Percentiles rank a stretch among this genome's conserved stretches.
Conservation (phyloP, 257 asterid species). For the Solanum peruvianum region DNA sequence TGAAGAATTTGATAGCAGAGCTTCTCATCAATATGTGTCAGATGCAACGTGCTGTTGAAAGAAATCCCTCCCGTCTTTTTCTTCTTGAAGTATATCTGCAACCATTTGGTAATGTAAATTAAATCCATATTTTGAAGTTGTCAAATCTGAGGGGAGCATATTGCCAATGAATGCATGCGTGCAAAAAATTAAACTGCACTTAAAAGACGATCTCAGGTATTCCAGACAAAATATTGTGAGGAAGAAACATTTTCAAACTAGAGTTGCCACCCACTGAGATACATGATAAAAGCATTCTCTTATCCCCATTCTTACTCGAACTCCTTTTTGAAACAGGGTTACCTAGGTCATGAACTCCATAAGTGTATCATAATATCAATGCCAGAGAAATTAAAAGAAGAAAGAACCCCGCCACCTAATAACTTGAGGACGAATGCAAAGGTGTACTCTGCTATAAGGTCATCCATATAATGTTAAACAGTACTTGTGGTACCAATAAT, state of each 20-base stretch:
- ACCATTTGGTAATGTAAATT: background rate
- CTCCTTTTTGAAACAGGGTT: background rate
- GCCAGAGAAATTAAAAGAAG: background rate
- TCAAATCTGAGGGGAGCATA: background rate
- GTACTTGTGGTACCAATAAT: background rate
- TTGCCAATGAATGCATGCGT: background rate
- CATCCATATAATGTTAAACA: background rate
- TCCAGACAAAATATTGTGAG: background rate
- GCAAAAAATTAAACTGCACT: background rate
- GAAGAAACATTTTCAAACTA: background rate
- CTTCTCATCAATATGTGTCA: constrained; percentile 95
- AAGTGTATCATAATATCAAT: background rate
- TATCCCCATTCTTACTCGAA: background rate
- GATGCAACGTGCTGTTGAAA: constrained; percentile 70
- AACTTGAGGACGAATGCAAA: background rate
- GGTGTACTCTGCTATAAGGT: background rate
- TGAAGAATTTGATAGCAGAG: constrained; percentile 94
- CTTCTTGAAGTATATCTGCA: constrained; percentile 91
- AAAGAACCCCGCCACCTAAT: background rate
- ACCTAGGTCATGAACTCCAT: background rate
- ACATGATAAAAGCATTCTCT: background rate
- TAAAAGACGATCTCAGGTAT: background rate
- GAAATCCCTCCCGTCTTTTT: constrained; percentile 96
- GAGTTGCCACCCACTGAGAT: background rate
- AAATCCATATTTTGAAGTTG: background rate